Conservation (phyloP, 768 basidiomycete species). For the Polyporus arcularius region DNA sequence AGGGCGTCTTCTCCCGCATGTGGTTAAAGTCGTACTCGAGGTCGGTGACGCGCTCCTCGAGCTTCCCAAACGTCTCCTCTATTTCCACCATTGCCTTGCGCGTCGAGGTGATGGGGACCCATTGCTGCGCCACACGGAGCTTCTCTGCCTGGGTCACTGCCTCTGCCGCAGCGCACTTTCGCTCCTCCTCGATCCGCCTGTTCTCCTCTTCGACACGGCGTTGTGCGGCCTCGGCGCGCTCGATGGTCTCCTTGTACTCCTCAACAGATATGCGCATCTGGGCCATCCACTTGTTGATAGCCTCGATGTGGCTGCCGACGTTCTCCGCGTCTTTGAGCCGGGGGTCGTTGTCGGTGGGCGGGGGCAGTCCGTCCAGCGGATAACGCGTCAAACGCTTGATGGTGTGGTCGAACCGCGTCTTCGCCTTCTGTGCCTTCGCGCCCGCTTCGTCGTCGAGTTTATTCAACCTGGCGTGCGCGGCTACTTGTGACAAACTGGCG, state of each 20-base stretch:
- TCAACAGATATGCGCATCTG: not conserved
- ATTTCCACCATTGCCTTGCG: not conserved
- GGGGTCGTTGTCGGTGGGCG: not conserved
- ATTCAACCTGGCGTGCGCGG: not conserved
- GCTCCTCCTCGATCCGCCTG: not conserved
- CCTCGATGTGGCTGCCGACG: not conserved
- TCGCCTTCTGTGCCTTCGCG: not conserved
- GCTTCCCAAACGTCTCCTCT: not conserved
- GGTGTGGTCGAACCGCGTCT: not conserved
- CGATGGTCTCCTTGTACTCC: not conserved
- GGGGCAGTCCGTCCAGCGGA: not conserved
- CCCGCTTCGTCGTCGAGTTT: not conserved
- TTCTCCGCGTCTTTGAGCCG: not conserved
- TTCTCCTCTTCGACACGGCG: not conserved
- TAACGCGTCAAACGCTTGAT: not conserved
- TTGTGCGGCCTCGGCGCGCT: not conserved
- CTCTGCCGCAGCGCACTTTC: not conserved
- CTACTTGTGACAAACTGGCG: not conserved
- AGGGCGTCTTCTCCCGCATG: not conserved
- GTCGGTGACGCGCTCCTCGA: conserved; percentile 11
- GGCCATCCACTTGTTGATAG: not conserved
- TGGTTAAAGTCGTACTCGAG: conserved; percentile 5
- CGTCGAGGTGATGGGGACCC: not conserved
- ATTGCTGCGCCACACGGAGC: not conserved
- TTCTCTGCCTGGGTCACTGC: conserved; percentile 1